Conservation (phyloP, 176 grass and related monocot genomes). For the Zoysia pacifica region DNA sequence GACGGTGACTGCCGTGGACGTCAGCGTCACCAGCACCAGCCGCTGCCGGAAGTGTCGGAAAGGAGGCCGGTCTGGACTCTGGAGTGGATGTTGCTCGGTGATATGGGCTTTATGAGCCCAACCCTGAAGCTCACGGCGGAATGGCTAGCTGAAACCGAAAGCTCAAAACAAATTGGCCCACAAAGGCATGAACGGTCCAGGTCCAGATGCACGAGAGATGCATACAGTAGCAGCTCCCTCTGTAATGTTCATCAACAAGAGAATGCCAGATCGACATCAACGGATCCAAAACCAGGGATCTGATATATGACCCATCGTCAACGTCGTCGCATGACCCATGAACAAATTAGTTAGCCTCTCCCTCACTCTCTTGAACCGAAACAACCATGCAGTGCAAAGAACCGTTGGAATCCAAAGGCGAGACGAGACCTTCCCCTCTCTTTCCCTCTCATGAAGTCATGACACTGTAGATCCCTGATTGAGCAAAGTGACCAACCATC, state of each 20-base stretch:
- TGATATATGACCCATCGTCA: too few species aligned
- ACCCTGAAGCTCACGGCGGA: not conserved
- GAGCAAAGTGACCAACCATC: not conserved
- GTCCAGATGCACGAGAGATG: too few species aligned
- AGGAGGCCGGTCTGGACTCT: not conserved
- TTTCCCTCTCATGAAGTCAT: not conserved
- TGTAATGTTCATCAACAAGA: too few species aligned
- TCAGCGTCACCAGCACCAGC: conserved; percentile 72
- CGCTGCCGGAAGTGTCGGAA: conserved; percentile 67
- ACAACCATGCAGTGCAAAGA: too few species aligned
- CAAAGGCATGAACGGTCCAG: not conserved
- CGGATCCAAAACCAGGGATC: too few species aligned
- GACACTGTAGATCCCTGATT: not conserved
- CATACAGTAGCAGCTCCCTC: too few species aligned
- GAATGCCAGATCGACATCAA: too few species aligned
- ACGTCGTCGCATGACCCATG: too few species aligned
- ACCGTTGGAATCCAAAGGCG: conserved; percentile 35
- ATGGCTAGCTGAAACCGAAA: not conserved
- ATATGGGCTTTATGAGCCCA: not conserved
- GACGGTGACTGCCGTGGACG: conserved; percentile 59
- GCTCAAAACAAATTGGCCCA: not conserved
- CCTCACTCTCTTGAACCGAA: too few species aligned
- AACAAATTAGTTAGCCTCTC: too few species aligned
- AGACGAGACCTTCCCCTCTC: not conserved
- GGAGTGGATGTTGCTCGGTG: not conserved